These are phyloP conservation scores for Solanum chiquidenum DNA, from an alignment of 257 asterid species.

Conservation along the genomic window DNA sequence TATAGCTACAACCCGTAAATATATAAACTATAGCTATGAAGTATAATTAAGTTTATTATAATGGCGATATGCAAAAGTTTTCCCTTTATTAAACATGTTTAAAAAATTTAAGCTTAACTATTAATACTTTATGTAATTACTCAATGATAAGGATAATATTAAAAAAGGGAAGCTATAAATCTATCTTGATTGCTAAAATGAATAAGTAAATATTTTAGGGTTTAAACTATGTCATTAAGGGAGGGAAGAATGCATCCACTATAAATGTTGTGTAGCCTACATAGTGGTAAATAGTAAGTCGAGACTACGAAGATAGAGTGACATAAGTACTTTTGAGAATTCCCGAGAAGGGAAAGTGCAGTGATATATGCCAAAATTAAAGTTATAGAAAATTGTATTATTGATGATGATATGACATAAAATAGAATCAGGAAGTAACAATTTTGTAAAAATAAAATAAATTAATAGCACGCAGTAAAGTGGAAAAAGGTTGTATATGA, in stretches of 20 bases:
- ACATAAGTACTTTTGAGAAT: not conserved
- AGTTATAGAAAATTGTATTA: not conserved
- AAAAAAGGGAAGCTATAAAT: no score
- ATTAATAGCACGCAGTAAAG: not conserved
- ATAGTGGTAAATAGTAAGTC: no score
- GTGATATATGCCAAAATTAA: not conserved
- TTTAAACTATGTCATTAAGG: not conserved
- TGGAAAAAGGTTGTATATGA: not conserved
- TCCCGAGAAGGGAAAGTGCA: not conserved
- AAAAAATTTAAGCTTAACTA: no score
- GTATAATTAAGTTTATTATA: no score
- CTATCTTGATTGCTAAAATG: not conserved
- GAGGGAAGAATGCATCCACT: not conserved
- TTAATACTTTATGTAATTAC: not conserved
- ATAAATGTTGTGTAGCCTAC: not conserved
- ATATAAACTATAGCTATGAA: no score
- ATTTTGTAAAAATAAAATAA: not conserved
- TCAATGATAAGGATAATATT: not conserved
- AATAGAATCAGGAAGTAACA: not conserved
- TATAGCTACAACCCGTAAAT: no score
- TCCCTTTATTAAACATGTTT: no score
- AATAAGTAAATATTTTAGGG: not conserved
- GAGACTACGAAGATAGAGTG: not conserved
- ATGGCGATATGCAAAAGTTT: no score
- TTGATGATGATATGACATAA: not conserved